Percentiles rank a stretch among this genome's conserved stretches.
These are phyloP conservation scores for Metschnikowia lachancei DNA, from an alignment of 805 yeast species.

Conservation along the genomic window DNA sequence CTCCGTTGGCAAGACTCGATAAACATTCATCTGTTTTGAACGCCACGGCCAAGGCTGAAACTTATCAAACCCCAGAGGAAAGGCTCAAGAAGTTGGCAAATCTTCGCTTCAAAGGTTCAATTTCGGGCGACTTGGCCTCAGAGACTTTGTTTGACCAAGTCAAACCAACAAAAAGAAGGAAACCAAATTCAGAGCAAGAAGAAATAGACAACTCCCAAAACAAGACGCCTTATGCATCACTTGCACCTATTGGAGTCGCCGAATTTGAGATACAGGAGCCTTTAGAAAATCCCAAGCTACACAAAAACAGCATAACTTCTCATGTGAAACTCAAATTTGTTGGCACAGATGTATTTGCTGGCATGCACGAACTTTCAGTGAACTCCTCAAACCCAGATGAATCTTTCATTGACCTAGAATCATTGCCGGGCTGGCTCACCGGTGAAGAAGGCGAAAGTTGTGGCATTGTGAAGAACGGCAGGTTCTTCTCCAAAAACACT, in stretches of 20 bases:
- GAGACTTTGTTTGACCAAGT: constrained; percentile 40
- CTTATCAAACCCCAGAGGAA: constrained; percentile 14
- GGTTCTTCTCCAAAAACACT: constrained; percentile 2
- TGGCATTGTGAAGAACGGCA: constrained; percentile 37
- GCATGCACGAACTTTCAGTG: constrained; percentile 64
- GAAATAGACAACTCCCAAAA: not conserved
- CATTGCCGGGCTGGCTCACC: constrained; percentile 71
- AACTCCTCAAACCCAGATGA: constrained; percentile 23
- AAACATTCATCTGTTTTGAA: constrained; percentile 39
- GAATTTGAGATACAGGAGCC: constrained; percentile 43
- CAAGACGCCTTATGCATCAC: constrained; percentile 44
- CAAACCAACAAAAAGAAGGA: constrained; percentile 21
- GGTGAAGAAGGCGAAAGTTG: constrained; percentile 64
- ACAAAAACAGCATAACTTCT: constrained; percentile 14
- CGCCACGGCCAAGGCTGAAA: constrained; percentile 8
- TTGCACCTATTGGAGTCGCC: constrained; percentile 57
- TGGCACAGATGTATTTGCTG: constrained; percentile 77
- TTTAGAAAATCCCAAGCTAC: constrained; percentile 3
- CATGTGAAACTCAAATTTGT: constrained; percentile 41
- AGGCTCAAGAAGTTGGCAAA: constrained; percentile 46
- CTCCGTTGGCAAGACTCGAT: constrained; percentile 52
- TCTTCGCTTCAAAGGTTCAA: constrained; percentile 60
- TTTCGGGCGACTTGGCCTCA: constrained; percentile 34
- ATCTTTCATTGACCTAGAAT: constrained; percentile 49
- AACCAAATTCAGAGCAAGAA: constrained; percentile 10